Evolutionary conservation across 352 stramenopile species (phyloP).

Genomic region (Phytophthora pini): DNA sequence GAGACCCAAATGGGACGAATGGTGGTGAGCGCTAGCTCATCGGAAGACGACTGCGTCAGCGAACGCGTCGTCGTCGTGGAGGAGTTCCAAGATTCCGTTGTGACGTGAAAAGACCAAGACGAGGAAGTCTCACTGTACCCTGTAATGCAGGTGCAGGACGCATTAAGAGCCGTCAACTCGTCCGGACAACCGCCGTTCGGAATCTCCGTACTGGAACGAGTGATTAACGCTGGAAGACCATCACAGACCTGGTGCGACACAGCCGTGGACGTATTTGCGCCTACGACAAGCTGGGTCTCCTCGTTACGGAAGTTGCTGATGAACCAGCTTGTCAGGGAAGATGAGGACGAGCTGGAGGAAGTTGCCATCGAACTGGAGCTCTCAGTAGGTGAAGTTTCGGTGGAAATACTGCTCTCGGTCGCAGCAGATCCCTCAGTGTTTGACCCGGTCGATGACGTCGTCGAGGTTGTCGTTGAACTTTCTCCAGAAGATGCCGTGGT

Average conservation of each 20-base stretch:
- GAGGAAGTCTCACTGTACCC: slow-evolving; percentile 29
- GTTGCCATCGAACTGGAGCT: slow-evolving; percentile 4
- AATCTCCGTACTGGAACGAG: slow-evolving; percentile 30
- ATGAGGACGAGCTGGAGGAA: slow-evolving; percentile 18
- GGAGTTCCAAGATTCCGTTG: slow-evolving; percentile 24
- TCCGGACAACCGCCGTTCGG: slow-evolving; percentile 47
- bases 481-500: too few species aligned
- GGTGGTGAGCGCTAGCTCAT: slow-evolving; percentile 31
- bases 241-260: slow-evolving; percentile 33
- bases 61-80: slow-evolving; percentile 20
- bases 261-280: slow-evolving; percentile 1
- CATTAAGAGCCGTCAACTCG: slow-evolving; percentile 41
- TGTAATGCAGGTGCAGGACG: slow-evolving; percentile 51
- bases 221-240: slow-evolving; percentile 38
- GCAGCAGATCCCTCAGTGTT: neutral
- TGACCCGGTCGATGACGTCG: slow-evolving; percentile 12
- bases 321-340: slow-evolving; percentile 39
- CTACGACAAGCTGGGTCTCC: slow-evolving; percentile 46
- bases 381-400: slow-evolving; percentile 16
- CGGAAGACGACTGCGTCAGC: slow-evolving; percentile 29
- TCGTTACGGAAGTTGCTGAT: slow-evolving; percentile 33
- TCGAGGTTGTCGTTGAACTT: slow-evolving; percentile 10
- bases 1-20: slow-evolving; percentile 44
- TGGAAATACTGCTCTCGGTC: slow-evolving; percentile 14
- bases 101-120: slow-evolving; percentile 41